A percentile compares a stretch with the other conserved stretches of the same genome.
These are phyloP conservation scores for Pythium folliculosum DNA, from an alignment of 352 stramenopile genomes.

Conservation along the genomic window DNA sequence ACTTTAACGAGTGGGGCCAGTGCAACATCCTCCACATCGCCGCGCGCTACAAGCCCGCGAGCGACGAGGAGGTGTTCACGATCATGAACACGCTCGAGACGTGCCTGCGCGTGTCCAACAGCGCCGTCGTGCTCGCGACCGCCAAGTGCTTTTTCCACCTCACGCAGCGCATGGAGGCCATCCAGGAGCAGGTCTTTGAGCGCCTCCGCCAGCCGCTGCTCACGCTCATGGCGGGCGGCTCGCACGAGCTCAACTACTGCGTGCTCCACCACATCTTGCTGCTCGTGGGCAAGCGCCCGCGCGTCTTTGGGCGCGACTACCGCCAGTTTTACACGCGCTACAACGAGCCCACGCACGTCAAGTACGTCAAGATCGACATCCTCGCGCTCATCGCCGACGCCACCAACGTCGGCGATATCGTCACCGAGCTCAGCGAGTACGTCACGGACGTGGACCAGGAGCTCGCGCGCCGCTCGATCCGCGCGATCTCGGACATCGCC, in stretches of 20 bases:
- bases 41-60: slow-evolving; percentile 92
- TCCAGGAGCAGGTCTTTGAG: slow-evolving; percentile 88
- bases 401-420: slow-evolving; percentile 95
- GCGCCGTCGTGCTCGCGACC: slow-evolving; percentile 94
- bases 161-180: slow-evolving; percentile 91
- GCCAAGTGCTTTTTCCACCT: slow-evolving; percentile 98
- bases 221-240: slow-evolving; percentile 96
- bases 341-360: slow-evolving; percentile 98
- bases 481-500: slow-evolving; percentile 93
- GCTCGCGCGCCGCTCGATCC: slow-evolving; percentile 91
- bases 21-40: slow-evolving; percentile 96
- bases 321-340: slow-evolving; percentile 98
- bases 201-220: slow-evolving; percentile 96
- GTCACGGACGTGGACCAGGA: slow-evolving; percentile 94
- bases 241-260: slow-evolving; percentile 93
- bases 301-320: slow-evolving; percentile 98
- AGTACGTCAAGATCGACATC: slow-evolving; percentile 98
- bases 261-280: slow-evolving; percentile 97
- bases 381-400: slow-evolving; percentile 94
- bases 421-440: slow-evolving; percentile 97
- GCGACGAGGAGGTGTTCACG: slow-evolving; percentile 95
- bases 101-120: slow-evolving; percentile 95
- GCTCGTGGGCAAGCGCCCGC: slow-evolving; percentile 93
- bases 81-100: slow-evolving; percentile 98
- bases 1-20: slow-evolving; percentile 99